These are phyloP conservation scores for Aphanomyces cochlioides DNA, from an alignment of 352 stramenopile genomes.

Conservation along the genomic window DNA sequence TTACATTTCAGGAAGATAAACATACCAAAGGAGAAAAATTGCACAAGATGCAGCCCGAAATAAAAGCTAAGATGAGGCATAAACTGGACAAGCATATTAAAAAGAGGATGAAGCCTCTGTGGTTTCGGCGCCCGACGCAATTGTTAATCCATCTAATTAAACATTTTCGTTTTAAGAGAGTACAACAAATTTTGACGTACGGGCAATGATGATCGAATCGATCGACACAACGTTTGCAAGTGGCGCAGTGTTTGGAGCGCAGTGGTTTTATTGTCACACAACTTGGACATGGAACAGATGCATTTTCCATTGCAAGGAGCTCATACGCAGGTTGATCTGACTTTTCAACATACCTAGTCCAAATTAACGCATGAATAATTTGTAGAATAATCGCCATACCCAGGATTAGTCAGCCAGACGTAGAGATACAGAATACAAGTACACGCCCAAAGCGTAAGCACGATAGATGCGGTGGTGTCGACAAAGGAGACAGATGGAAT, in stretches of 20 bases:
- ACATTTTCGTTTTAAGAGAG: neutral
- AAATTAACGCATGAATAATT: constrained; percentile 2
- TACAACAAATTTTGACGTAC: constrained; percentile 14
- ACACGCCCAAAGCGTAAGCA: constrained; percentile 40
- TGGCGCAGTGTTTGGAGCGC: constrained; percentile 77
- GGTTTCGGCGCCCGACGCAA: constrained; percentile 70
- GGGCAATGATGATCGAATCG: constrained; percentile 84
- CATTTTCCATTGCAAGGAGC: constrained; percentile 64
- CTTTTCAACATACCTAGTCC: constrained; percentile 38
- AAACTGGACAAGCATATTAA: constrained; percentile 47
- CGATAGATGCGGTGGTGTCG: constrained; percentile 34
- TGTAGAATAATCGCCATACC: constrained; percentile 39
- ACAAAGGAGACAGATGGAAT: constrained; percentile 44
- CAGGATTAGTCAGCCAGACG: constrained; percentile 74
- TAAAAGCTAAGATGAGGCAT: constrained; percentile 44
- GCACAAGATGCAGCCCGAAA: constrained; percentile 51
- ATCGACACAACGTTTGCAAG: constrained; percentile 70
- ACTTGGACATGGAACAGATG: constrained; percentile 65
- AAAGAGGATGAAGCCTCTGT: constrained; percentile 71
- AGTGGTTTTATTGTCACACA: constrained; percentile 72
- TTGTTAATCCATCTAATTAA: constrained; percentile 72
- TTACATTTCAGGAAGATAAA: neutral
- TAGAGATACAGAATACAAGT: constrained; percentile 69
- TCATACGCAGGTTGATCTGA: constrained; percentile 61
- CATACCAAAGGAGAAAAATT: constrained; percentile 40